phyloP scores from a whole-genome alignment of 176 grass and related monocot species.

The Thalia dealbata region DNA sequence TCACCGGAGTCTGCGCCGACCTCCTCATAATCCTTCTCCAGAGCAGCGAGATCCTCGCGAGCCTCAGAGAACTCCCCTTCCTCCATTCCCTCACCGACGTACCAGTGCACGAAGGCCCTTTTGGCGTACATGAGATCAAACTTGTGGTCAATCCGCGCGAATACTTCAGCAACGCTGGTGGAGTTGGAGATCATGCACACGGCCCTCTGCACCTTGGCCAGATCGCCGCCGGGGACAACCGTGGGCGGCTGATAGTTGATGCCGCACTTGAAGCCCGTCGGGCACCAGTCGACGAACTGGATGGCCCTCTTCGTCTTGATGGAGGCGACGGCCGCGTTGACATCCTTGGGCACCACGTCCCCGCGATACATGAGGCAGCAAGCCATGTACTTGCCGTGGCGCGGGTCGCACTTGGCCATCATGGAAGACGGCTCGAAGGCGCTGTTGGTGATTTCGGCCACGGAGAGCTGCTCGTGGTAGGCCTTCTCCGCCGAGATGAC shows the following conservation, averaged over 20 bases:
- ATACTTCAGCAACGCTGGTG: slow-evolving; percentile 4
- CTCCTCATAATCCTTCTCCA: slow-evolving; percentile 6
- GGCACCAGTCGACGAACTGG: slow-evolving; percentile 24
- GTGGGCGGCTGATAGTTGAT: slow-evolving; percentile 23
- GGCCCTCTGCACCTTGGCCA: slow-evolving; percentile 3
- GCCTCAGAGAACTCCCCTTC: slow-evolving; percentile 6
- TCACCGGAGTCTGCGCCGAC: background rate
- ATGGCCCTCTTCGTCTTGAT: slow-evolving; percentile 24
- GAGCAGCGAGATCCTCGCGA: slow-evolving; percentile 1
- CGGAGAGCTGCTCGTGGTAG: slow-evolving; percentile 24
- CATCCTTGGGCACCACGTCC: slow-evolving; percentile 24
- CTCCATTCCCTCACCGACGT: slow-evolving; percentile 7
- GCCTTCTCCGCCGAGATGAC: slow-evolving; percentile 26
- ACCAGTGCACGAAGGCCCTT: slow-evolving; percentile 8
- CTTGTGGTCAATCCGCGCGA: slow-evolving; percentile 2
- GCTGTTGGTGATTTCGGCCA: slow-evolving; percentile 19
- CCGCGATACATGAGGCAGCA: slow-evolving; percentile 25
- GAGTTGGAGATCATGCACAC: slow-evolving; percentile 13
- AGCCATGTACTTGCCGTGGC: slow-evolving; percentile 23
- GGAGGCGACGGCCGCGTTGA: slow-evolving; percentile 13
- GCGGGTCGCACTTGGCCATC: slow-evolving; percentile 23
- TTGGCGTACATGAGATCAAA: slow-evolving; percentile 6
- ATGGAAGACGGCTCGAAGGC: slow-evolving; percentile 24
- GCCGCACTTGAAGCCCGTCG: slow-evolving; percentile 22
- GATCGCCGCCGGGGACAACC: background rate